A percentile compares a stretch with the other conserved stretches of the same genome.
These are phyloP conservation scores for Basidioascus undulatus DNA, from an alignment of 768 basidiomycete genomes.

Conservation along the genomic window DNA sequence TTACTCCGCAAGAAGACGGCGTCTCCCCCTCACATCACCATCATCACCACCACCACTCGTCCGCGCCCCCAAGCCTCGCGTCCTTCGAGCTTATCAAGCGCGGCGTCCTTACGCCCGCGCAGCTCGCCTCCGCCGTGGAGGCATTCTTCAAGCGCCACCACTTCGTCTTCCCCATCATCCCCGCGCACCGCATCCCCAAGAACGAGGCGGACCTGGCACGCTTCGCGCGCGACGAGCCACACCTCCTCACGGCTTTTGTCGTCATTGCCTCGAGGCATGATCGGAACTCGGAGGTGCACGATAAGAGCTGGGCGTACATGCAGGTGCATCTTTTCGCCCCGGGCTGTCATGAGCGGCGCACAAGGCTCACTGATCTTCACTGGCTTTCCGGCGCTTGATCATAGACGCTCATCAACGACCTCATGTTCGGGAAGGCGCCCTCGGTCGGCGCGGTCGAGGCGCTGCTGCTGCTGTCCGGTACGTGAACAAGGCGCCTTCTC, in stretches of 20 bases:
- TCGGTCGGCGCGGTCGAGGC: conserved; percentile 11
- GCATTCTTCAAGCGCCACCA: conserved; percentile 8
- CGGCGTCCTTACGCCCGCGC: conserved; percentile 1
- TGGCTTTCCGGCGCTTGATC: too few species aligned
- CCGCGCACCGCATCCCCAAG: conserved; percentile 4
- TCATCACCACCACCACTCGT: too few species aligned
- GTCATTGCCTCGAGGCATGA: conserved; percentile 7
- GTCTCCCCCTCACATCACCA: too few species aligned
- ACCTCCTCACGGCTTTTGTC: conserved; percentile 8
- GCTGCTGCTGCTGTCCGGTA: conserved; percentile 9
- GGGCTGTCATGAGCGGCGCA: background rate
- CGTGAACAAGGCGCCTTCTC: too few species aligned
- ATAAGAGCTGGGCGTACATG: conserved; percentile 7
- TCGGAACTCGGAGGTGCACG: conserved; percentile 4
- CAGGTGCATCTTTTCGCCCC: background rate
- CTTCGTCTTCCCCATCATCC: conserved; percentile 11
- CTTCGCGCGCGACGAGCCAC: conserved; percentile 8
- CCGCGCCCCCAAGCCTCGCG: conserved; percentile 1
- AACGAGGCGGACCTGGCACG: conserved; percentile 4
- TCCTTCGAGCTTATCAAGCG: conserved; percentile 7
- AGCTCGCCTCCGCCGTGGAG: conserved; percentile 7
- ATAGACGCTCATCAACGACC: conserved; percentile 5
- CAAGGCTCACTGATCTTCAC: too few species aligned
- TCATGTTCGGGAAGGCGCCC: conserved; percentile 8
- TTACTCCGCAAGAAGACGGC: too few species aligned